Evolutionary conservation across 495 filamentous ascomycete genomes (phyloP), one percentile per base, ranked within the genome.

Genomic region (Cercophora newfieldiana): DNA sequence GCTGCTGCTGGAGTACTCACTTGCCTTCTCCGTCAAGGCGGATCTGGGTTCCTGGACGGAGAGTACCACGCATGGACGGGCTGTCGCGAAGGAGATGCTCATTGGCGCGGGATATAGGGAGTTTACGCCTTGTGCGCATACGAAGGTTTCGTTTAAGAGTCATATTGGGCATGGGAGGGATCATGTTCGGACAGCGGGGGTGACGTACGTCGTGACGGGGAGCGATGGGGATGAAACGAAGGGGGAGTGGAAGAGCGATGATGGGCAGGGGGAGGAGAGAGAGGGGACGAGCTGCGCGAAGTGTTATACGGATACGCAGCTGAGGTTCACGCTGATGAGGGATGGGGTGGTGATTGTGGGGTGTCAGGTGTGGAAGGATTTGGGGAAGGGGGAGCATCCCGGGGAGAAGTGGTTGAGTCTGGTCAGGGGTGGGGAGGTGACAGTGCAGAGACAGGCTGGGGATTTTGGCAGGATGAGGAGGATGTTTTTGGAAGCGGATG

Each of bases 321-420:
- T 76, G 21, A 10, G 29, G 16, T 70, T 73, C 14, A 25, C 31
- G 24, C 7, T 71, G 59, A 63, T 66, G 19, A 64, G 68, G 31
- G 61, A 64, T 53, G 67, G 66, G 59, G 53, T 70, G 53, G 65
- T 73, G 49, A 57, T 66, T 29, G 70, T 73, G 2, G 37, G 66
- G 18, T 16, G 75, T 22, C 47, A 63, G 50, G 61, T 71, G 6
- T 72, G 65, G 51, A 74, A 71, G 61, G 69, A 75, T 21, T 64
- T 75, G 28, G 74, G 74, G 6, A 58, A 64, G 26, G 72, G 66
- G n/a, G n/a, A 19, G 22, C 51, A 51, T 56, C 70, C 71, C 7
- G 68, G 61, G 12, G 69, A 75, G 7, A 69, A 68, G 59, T 75
- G 72, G 72, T 51, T 72, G 61, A 53, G 68, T 19, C 67, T 65